phyloP scores from a whole-genome alignment of 1,284 basidiomycete genomes.

The Bjerkandera adusta region DNA sequence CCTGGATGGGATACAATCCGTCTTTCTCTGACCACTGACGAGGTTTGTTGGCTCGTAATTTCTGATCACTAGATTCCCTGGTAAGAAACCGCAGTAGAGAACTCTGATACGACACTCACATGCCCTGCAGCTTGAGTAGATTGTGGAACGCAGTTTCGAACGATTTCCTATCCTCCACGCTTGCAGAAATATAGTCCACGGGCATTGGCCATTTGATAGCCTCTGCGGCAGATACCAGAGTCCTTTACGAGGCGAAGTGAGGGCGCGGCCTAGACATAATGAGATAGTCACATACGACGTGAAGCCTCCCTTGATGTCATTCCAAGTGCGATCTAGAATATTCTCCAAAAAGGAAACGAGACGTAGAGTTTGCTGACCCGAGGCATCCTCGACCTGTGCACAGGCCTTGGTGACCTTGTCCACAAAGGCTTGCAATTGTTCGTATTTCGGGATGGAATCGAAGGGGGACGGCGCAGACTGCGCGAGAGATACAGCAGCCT shows the following conservation, averaged over 20 bases:
- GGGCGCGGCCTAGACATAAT: constrained; percentile 2
- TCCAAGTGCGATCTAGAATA: constrained; percentile 71
- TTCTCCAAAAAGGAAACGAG: constrained; percentile 57
- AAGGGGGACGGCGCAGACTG: constrained; percentile 32
- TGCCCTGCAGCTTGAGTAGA: constrained; percentile 71
- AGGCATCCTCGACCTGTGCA: constrained; percentile 43
- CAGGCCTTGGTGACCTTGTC: constrained; percentile 41
- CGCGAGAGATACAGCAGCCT: constrained; percentile 52
- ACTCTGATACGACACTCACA: constrained; percentile 47
- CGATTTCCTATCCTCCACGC: constrained; percentile 46
- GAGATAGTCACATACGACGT: constrained; percentile 48
- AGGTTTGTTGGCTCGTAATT: constrained; percentile 33
- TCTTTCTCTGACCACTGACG: constrained; percentile 19
- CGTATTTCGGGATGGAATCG: constrained; percentile 56
- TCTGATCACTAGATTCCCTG: constrained; percentile 42
- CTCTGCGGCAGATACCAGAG: constrained; percentile 64
- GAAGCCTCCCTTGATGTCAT: constrained; percentile 62
- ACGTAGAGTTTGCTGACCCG: constrained; percentile 46
- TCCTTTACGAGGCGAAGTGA: constrained; percentile 38
- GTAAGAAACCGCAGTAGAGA: neutral
- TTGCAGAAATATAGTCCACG: constrained; percentile 58
- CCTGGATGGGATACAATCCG: constrained; percentile 76
- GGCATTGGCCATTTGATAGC: constrained; percentile 79
- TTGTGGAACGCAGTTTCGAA: constrained; percentile 79
- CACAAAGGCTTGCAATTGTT: constrained; percentile 61